Evolutionary conservation across 441 rosid genomes (phyloP).

Genomic region (Macaranga tanarius): DNA sequence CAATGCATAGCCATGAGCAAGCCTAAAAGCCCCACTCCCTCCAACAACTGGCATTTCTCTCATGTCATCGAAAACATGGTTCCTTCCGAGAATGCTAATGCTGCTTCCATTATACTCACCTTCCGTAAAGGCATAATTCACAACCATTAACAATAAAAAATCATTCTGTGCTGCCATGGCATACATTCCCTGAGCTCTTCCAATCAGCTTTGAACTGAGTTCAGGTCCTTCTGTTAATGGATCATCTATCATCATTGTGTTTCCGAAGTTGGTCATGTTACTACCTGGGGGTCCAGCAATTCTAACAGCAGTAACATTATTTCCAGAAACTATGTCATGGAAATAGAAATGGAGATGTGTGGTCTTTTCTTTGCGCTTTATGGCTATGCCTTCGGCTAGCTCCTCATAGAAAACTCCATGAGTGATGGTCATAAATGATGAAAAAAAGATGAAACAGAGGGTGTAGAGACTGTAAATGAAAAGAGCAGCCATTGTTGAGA

Average conservation of each 20-base stretch:
- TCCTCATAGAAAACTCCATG: slow-evolving; percentile 39
- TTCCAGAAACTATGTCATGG: slow-evolving; percentile 57
- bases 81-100: slow-evolving; percentile 56
- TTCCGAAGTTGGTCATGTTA: slow-evolving; percentile 41
- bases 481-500: slow-evolving; percentile 23
- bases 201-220: slow-evolving; percentile 46
- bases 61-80: slow-evolving; percentile 31
- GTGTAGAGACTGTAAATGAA: slow-evolving; percentile 11
- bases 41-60: slow-evolving; percentile 71
- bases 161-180: slow-evolving; percentile 44
- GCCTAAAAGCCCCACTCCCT: slow-evolving; percentile 65
- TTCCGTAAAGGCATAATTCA: slow-evolving; percentile 49
- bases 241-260: slow-evolving; percentile 48
- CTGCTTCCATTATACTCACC: slow-evolving; percentile 60
- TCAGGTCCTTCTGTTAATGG: slow-evolving; percentile 48
- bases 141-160: slow-evolving; percentile 43
- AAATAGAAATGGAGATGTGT: slow-evolving; percentile 66
- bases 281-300: slow-evolving; percentile 45
- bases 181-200: slow-evolving; percentile 70
- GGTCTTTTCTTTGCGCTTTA: slow-evolving; percentile 38
- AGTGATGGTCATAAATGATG: slow-evolving; percentile 3
- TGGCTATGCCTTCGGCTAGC: slow-evolving; percentile 22
- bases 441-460: slow-evolving; percentile 16
- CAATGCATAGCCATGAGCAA: slow-evolving; percentile 64
- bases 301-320: slow-evolving; percentile 40